Evolutionary conservation across 2,329 filamentous ascomycete genomes (phyloP), one percentile per base, ranked within the genome.

Genomic region (Penicillium oxalicum): DNA sequence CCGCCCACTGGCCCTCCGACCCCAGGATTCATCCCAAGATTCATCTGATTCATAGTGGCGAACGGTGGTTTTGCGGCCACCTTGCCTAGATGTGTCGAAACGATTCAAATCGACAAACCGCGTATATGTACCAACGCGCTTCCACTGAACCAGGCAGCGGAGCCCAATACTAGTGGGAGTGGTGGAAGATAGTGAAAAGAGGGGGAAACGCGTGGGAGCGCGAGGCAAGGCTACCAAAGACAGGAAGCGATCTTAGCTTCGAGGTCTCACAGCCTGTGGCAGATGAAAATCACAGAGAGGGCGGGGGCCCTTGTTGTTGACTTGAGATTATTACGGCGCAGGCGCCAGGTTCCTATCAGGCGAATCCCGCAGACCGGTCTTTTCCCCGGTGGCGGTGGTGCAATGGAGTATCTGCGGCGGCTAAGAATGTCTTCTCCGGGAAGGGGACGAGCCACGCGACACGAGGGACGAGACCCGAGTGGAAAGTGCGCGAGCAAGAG

Each of bases 21-120:
- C 63, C 75, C 75, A 57, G 74, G 74, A 60, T 75, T 77, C 74
- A 82, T 80, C 57, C 70, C 73, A 56, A 82, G 77, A 59, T 77
- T 77, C 68, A 80, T 78, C 64, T 73, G 73, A 65, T 76, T 78
- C 77, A 79, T 79, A 61, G 60, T 64, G 61, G 62, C 57, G 61
- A 59, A 61, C 53, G 61, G 60, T 61, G 59, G 57, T 57, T 52
- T 51, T 58, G 56, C 50, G 61, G 61, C 65, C 63, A 66, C 67
- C 60, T 67, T 61, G 63, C 59, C 61, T 59, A 45, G 53, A 46
- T 42, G 51, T 60, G 58, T 54, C 55, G 51, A 56, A 50, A 57
- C 55, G 53, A 58, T 58, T 56, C 61, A 59, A 58, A 57, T 58
- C 58, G 54, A 63, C 51, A 45, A 40, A 28, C 26, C 26, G 50